phyloP scores from a whole-genome alignment of 1,284 basidiomycete genomes.

The Schizophyllum commune region DNA sequence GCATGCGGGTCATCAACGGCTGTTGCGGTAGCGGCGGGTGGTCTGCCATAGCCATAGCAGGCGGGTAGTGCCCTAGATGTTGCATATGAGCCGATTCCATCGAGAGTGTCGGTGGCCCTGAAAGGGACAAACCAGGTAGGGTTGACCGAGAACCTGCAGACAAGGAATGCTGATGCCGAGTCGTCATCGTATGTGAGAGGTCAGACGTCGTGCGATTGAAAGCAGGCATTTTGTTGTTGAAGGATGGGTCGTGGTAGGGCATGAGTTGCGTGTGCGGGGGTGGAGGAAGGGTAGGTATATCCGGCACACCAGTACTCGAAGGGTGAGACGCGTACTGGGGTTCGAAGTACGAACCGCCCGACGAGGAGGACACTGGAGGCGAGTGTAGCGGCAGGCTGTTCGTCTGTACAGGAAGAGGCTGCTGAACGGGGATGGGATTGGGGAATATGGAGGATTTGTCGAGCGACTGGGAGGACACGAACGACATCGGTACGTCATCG shows the following conservation, averaged over 20 bases:
- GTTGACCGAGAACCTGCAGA: conserved; percentile 26
- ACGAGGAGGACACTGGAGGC: not conserved
- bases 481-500: not conserved
- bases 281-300: not conserved
- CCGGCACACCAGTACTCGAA: not conserved
- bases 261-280: not conserved
- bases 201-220: not conserved
- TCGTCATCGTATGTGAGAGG: not conserved
- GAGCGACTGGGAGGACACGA: not conserved
- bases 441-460: not conserved
- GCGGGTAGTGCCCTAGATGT: conserved; percentile 14
- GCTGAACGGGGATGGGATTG: not conserved
- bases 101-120: conserved; percentile 13
- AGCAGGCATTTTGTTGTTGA: conserved; percentile 5
- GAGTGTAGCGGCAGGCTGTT: not conserved
- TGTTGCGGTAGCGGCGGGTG: conserved; percentile 11
- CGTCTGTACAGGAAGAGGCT: not conserved
- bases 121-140: not conserved
- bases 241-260: conserved; percentile 9
- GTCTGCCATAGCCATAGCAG: conserved; percentile 5
- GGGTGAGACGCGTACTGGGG: not conserved
- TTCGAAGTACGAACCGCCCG: not conserved
- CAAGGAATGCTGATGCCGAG: conserved; percentile 34
- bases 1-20: conserved; percentile 8
- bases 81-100: conserved; percentile 14